Percentiles rank a stretch among this genome's conserved stretches.
phyloP scores from a whole-genome alignment of 768 basidiomycete genomes.

The Serendipita sp. region DNA sequence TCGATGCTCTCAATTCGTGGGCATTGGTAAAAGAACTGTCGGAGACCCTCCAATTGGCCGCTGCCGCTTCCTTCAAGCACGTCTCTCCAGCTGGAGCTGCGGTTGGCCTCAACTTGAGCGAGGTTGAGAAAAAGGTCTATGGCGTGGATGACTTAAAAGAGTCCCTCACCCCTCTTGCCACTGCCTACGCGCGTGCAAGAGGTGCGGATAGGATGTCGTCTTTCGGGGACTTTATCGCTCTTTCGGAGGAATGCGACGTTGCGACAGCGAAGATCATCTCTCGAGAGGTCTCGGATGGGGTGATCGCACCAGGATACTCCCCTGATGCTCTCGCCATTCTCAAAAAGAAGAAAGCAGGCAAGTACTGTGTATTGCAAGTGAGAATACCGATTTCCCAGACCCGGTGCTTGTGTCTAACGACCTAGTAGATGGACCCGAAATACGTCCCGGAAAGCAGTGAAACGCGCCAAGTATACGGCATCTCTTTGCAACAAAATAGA shows the following conservation, averaged over 20 bases:
- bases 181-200: conserved; percentile 90
- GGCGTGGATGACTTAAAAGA: conserved; percentile 93
- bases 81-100: conserved; percentile 97
- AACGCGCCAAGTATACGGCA: conserved; percentile 90
- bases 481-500: conserved; percentile 75
- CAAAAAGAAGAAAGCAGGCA: conserved; percentile 92
- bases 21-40: conserved; percentile 90
- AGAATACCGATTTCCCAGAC: conserved; percentile 5
- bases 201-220: conserved; percentile 99
- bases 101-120: conserved; percentile 69
- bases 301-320: conserved; percentile 90
- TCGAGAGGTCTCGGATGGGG: conserved; percentile 96
- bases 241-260: conserved; percentile 83
- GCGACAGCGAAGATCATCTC: conserved; percentile 94
- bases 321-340: conserved; percentile 79
- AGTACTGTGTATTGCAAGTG: conserved; percentile 94
- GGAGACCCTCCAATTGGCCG: conserved; percentile 72
- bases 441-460: conserved; percentile 71
- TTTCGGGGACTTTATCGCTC: conserved; percentile 96
- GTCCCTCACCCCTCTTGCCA: conserved; percentile 71
- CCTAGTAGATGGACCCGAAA: conserved; percentile 63
- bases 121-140: conserved; percentile 83
- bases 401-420: background rate
- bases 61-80: conserved; percentile 98
- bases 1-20: conserved; percentile 95